Percentiles rank a stretch among this genome's conserved stretches.
Evolutionary conservation across 352 stramenopile species (phyloP).

Genomic region (Elongisporangium prolatum): DNA sequence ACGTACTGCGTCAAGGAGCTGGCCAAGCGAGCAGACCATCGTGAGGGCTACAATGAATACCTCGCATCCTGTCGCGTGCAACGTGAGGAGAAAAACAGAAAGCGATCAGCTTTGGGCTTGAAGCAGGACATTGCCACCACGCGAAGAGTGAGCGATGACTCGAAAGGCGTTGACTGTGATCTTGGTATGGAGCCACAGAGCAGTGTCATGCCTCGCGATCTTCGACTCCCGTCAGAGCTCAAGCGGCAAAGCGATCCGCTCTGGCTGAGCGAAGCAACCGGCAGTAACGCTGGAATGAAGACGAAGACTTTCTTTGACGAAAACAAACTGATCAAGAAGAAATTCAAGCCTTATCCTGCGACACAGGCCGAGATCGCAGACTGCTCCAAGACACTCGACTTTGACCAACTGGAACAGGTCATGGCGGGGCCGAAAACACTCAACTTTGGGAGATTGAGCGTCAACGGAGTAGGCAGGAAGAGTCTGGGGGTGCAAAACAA

Average conservation of each 20-base stretch:
- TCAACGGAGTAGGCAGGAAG: constrained; percentile 76
- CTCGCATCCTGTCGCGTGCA: constrained; percentile 35
- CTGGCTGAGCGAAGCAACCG: constrained; percentile 40
- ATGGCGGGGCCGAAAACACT: constrained; percentile 75
- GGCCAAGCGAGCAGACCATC: constrained; percentile 56
- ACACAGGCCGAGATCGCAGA: constrained; percentile 90
- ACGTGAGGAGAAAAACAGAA: constrained; percentile 31
- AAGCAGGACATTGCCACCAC: constrained; percentile 47
- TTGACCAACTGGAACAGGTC: constrained; percentile 73
- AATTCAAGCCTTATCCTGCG: constrained; percentile 85
- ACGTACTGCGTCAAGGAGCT: constrained; percentile 86
- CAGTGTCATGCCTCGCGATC: constrained; percentile 34
- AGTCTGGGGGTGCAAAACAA: constrained; percentile 89
- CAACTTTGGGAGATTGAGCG: constrained; percentile 90
- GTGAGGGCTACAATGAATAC: constrained; percentile 66
- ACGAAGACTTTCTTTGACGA: constrained; percentile 70
- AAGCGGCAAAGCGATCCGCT: constrained; percentile 43
- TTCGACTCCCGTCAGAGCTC: constrained; percentile 42
- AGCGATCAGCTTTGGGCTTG: constrained; percentile 18
- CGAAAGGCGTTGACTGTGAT: constrained; percentile 19
- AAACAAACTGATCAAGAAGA: constrained; percentile 89
- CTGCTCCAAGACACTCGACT: constrained; percentile 60
- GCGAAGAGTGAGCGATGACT: constrained; percentile 28
- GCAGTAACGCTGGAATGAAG: constrained; percentile 17
- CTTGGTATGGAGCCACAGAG: constrained; percentile 36